These are phyloP conservation scores for Apiospora hydei DNA, from an alignment of 2,329 filamentous ascomycete genomes.

Conservation along the genomic window DNA sequence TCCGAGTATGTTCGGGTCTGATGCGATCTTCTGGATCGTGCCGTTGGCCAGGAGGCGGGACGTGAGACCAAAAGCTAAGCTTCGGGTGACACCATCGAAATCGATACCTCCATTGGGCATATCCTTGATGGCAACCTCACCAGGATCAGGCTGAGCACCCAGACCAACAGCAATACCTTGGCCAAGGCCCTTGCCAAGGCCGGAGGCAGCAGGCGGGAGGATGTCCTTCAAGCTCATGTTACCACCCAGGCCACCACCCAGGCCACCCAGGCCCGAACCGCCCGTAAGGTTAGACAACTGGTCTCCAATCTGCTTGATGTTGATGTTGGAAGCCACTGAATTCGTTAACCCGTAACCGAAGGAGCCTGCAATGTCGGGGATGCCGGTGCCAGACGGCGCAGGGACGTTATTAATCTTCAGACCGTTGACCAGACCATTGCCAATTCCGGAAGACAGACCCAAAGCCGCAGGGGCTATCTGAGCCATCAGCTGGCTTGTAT, in stretches of 20 bases:
- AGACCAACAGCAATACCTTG: constrained; percentile 38
- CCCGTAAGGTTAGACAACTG: constrained; percentile 8
- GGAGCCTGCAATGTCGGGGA: constrained; percentile 31
- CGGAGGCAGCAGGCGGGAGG: constrained; percentile 36
- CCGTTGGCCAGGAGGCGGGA: constrained; percentile 44
- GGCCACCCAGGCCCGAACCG: background rate
- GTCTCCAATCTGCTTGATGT: constrained; percentile 28
- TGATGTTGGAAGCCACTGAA: constrained; percentile 32
- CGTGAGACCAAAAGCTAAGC: constrained; percentile 38
- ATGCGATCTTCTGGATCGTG: constrained; percentile 37
- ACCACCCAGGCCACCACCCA: constrained; percentile 9
- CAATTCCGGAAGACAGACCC: constrained; percentile 31
- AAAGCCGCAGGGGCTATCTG: constrained; percentile 30
- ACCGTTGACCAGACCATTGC: constrained; percentile 32
- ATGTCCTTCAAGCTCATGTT: constrained; percentile 29
- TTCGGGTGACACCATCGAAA: constrained; percentile 36
- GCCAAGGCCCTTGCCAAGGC: constrained; percentile 40
- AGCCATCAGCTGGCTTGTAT: constrained; percentile 26
- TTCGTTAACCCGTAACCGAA: constrained; percentile 36
- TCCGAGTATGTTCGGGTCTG: constrained; percentile 1
- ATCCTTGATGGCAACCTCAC: constrained; percentile 27
- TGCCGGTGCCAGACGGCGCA: constrained; percentile 25
- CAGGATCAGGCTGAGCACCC: constrained; percentile 38
- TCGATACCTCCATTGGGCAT: constrained; percentile 34
- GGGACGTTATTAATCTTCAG: constrained; percentile 29